phyloP scores from a whole-genome alignment of 805 yeast genomes.

The Pichia cabralensis region DNA sequence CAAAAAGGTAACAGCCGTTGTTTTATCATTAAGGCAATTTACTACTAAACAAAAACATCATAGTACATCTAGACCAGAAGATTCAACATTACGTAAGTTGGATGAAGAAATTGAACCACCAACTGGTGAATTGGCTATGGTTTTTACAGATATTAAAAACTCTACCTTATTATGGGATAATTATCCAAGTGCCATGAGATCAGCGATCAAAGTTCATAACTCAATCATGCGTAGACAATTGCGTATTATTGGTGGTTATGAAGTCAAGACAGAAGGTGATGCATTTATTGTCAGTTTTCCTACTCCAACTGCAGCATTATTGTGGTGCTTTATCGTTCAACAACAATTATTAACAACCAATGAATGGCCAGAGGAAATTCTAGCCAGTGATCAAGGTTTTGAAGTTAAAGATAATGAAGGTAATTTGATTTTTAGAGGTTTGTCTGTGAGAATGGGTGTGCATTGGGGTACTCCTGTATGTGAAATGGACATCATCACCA shows the following conservation, averaged over 20 bases:
- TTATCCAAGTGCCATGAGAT: conserved; percentile 87
- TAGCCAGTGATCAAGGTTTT: conserved; percentile 76
- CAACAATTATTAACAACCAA: conserved; percentile 63
- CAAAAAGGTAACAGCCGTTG: conserved; percentile 73
- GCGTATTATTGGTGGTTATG: conserved; percentile 92
- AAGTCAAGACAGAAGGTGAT: conserved; percentile 98
- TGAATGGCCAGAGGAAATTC: conserved; percentile 93
- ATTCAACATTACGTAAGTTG: conserved; percentile 68
- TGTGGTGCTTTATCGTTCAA: conserved; percentile 94
- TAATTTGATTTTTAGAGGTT: conserved; percentile 65
- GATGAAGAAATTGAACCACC: conserved; percentile 94
- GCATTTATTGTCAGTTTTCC: conserved; percentile 98
- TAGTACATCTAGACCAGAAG: conserved; percentile 46
- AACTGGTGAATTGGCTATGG: conserved; percentile 87
- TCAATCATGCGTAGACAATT: conserved; percentile 88
- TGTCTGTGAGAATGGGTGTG: conserved; percentile 95
- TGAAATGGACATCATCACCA: conserved; percentile 87
- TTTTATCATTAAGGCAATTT: conserved; percentile 56
- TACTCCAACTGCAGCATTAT: conserved; percentile 76
- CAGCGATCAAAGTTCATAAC: conserved; percentile 92
- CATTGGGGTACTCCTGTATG: conserved; percentile 98
- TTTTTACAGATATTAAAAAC: conserved; percentile 93
- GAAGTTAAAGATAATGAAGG: conserved; percentile 57
- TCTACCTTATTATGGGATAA: conserved; percentile 92
- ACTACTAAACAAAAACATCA: conserved; percentile 27